Percentiles rank a stretch among this genome's conserved stretches.
phyloP scores from a whole-genome alignment of 306 rosid genomes.

The Astragalus glycyphyllos region DNA sequence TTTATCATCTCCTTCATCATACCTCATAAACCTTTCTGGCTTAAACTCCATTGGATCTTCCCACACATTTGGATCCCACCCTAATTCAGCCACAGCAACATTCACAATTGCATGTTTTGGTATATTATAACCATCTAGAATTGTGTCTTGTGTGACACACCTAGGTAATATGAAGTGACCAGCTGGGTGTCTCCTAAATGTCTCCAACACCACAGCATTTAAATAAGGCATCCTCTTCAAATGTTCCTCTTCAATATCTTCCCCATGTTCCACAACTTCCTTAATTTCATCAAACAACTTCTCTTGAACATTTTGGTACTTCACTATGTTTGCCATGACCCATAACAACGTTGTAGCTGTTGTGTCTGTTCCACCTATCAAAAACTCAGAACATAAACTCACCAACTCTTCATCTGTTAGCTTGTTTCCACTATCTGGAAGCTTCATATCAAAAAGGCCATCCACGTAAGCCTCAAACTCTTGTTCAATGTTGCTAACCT shows the following conservation, averaged over 20 bases:
- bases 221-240: conserved; percentile 58
- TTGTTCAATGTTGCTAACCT: background rate
- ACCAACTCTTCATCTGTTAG: conserved; percentile 51
- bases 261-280: conserved; percentile 37
- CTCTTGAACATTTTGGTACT: conserved; percentile 53
- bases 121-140: conserved; percentile 49
- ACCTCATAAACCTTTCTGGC: conserved; percentile 60
- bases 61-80: conserved; percentile 65
- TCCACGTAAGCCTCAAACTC: conserved; percentile 52
- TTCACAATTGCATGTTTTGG: conserved; percentile 60
- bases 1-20: background rate
- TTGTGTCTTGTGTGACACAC: conserved; percentile 52
- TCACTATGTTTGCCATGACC: conserved; percentile 65
- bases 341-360: conserved; percentile 52
- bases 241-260: conserved; percentile 57
- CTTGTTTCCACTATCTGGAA: conserved; percentile 41
- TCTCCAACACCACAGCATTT: conserved; percentile 59
- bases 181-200: conserved; percentile 59
- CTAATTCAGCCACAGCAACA: conserved; percentile 62
- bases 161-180: conserved; percentile 62
- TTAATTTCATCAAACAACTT: conserved; percentile 51
- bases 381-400: conserved; percentile 56
- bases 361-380: conserved; percentile 64
- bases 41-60: conserved; percentile 66
- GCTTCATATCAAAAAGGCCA: conserved; percentile 51